Conservation (phyloP, 768 basidiomycete species). For the Hericium erinaceus region DNA sequence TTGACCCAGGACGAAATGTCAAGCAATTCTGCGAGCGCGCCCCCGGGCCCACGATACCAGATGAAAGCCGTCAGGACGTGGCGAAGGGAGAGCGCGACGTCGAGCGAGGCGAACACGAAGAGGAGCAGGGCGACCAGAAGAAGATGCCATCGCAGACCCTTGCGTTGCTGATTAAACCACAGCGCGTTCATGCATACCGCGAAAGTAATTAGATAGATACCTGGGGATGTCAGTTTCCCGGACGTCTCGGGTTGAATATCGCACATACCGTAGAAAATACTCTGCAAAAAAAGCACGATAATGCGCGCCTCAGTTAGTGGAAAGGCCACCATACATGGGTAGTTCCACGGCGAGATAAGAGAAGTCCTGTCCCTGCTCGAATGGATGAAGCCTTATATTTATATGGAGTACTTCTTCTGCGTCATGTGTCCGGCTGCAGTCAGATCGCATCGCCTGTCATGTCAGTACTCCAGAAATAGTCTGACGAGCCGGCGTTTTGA, state of each 20-base stretch:
- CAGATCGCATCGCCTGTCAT: no score
- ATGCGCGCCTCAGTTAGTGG: neutral
- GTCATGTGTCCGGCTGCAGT: no score
- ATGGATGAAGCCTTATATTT: no score
- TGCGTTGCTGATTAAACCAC: conserved; percentile 19
- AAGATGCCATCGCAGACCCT: conserved; percentile 24
- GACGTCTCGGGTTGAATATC: neutral
- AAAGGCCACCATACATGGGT: neutral
- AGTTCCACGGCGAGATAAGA: no score
- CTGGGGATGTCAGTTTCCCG: neutral
- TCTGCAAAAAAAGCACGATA: conserved; percentile 10
- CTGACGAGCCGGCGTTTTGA: no score
- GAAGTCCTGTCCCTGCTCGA: no score
- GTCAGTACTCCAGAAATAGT: no score
- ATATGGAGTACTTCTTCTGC: no score
- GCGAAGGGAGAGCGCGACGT: conserved; percentile 29
- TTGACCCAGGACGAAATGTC: conserved; percentile 31
- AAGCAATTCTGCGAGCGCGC: conserved; percentile 24
- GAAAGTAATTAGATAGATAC: conserved; percentile 9
- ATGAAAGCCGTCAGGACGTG: conserved; percentile 36
- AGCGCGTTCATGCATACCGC: conserved; percentile 24
- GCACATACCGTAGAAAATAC: conserved; percentile 11
- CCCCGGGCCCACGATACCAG: conserved; percentile 19
- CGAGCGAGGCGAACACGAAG: conserved; percentile 31
- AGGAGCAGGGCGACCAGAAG: conserved; percentile 28